phyloP scores from a whole-genome alignment of 495 filamentous ascomycete species.

The Hypoxylon subgilvum region DNA sequence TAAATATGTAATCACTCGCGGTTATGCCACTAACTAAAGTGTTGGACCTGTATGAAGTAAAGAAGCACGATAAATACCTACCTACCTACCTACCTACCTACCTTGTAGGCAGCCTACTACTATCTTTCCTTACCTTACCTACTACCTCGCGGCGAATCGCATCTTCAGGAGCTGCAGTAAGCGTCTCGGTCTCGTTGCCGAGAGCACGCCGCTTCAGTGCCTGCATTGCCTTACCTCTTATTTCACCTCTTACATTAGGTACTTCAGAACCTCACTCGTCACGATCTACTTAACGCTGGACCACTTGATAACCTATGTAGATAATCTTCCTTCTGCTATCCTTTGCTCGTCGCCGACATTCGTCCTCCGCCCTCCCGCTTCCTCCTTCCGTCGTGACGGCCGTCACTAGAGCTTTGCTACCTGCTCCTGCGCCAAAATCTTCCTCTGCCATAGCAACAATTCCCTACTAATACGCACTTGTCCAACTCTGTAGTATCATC shows the following conservation, averaged over 20 bases:
- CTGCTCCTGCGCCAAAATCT: background rate
- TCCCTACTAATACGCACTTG: background rate
- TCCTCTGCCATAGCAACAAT: too few species aligned
- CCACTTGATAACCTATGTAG: background rate
- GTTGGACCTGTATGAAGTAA: too few species aligned
- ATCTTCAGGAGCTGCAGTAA: conserved; percentile 1
- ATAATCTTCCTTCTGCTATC: background rate
- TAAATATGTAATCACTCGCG: too few species aligned
- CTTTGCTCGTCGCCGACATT: background rate
- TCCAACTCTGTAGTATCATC: background rate
- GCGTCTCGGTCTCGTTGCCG: too few species aligned
- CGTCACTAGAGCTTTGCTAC: background rate
- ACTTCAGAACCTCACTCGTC: too few species aligned
- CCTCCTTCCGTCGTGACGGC: background rate
- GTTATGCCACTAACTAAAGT: too few species aligned
- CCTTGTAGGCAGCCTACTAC: background rate
- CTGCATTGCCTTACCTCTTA: background rate
- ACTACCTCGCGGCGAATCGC: too few species aligned
- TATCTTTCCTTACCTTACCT: too few species aligned
- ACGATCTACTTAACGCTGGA: too few species aligned
- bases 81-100: background rate
- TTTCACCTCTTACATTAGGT: background rate
- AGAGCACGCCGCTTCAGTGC: background rate
- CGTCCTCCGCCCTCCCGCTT: background rate
- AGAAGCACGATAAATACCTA: too few species aligned